Evolutionary conservation across 1,284 basidiomycete species (phyloP).

Genomic region (Mycosarcoma mackinlayi): DNA sequence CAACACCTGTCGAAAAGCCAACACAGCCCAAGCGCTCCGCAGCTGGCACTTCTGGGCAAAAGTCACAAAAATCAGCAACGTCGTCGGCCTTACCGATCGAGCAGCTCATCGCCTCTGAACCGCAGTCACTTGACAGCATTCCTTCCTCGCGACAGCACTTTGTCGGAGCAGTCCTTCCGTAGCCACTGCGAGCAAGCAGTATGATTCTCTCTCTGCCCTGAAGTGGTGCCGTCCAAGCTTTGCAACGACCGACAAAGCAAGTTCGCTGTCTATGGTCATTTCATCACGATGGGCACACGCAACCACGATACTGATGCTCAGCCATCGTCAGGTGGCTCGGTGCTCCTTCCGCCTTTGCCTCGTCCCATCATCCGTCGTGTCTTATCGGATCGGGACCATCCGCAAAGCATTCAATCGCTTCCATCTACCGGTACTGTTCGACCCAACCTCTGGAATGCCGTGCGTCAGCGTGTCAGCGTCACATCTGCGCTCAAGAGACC

Average conservation of each 20-base stretch:
- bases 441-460: conserved; percentile 41
- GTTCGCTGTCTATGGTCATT: neutral
- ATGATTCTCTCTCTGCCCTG: neutral
- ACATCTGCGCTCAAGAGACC: conserved; percentile 29
- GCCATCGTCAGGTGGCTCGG: conserved; percentile 15
- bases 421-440: conserved; percentile 25
- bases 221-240: too few species aligned
- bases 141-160: too few species aligned
- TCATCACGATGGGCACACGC: conserved; percentile 1
- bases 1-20: conserved; percentile 2
- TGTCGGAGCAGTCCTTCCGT: too few species aligned
- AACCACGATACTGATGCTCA: conserved; percentile 2
- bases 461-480: conserved; percentile 43
- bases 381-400: conserved; percentile 37
- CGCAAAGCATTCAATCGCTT: conserved; percentile 37
- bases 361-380: conserved; percentile 39
- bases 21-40: neutral
- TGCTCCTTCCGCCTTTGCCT: conserved; percentile 23
- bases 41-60: neutral
- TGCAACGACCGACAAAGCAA: neutral
- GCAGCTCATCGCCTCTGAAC: too few species aligned
- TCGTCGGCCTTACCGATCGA: too few species aligned
- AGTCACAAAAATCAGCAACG: too few species aligned
- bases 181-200: too few species aligned
- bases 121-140: too few species aligned